phyloP scores from a whole-genome alignment of 2,329 filamentous ascomycete species.

The Cyphellophora europaea region DNA sequence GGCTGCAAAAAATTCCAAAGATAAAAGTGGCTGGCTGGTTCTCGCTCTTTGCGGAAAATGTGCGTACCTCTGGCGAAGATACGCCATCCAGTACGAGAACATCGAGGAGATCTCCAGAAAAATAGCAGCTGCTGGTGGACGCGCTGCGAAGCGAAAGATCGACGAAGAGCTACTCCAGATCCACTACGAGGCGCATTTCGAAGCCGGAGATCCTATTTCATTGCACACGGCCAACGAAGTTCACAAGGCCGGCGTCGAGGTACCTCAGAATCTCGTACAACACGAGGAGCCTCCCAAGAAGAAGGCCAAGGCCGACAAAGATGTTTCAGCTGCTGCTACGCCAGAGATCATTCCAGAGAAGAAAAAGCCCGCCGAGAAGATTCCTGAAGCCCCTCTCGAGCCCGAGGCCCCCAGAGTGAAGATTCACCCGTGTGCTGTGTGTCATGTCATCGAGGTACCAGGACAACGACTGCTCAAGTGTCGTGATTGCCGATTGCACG shows the following conservation, averaged over 20 bases:
- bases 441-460: slow-evolving; percentile 61
- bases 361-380: slow-evolving; percentile 54
- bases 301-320: slow-evolving; percentile 46
- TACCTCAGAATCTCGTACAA: slow-evolving; percentile 23
- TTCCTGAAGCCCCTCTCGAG: slow-evolving; percentile 48
- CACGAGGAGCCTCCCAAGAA: slow-evolving; percentile 48
- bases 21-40: slow-evolving; percentile 66
- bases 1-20: slow-evolving; percentile 56
- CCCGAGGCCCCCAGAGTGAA: slow-evolving; percentile 73
- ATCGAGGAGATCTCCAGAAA: slow-evolving; percentile 86
- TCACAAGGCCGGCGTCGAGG: slow-evolving; percentile 30
- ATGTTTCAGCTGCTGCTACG: slow-evolving; percentile 35
- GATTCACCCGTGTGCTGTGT: slow-evolving; percentile 76
- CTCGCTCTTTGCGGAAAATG: slow-evolving; percentile 83
- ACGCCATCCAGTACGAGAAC: slow-evolving; percentile 92
- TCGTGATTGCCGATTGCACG: slow-evolving; percentile 78
- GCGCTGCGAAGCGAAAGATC: slow-evolving; percentile 77
- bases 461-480: slow-evolving; percentile 70
- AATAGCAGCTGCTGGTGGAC: slow-evolving; percentile 66
- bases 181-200: slow-evolving; percentile 34
- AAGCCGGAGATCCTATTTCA: slow-evolving; percentile 32
- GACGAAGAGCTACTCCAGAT: slow-evolving; percentile 69
- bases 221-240: slow-evolving; percentile 34
- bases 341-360: slow-evolving; percentile 44
- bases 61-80: slow-evolving; percentile 87